phyloP scores from a whole-genome alignment of 2,329 filamentous ascomycete species.

The Neurospora sp. region DNA sequence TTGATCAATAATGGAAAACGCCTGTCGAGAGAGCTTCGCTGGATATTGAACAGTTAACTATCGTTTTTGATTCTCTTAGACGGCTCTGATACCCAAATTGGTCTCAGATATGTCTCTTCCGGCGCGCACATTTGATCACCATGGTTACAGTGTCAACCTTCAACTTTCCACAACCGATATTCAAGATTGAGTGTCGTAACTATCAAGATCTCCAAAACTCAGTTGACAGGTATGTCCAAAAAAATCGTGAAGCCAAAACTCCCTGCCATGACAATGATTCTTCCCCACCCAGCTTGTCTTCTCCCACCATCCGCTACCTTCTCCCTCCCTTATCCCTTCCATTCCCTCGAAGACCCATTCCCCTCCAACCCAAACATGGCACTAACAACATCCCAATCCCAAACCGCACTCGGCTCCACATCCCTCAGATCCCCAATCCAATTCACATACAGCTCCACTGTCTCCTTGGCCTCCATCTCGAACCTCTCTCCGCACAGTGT shows the following conservation, averaged over 20 bases:
- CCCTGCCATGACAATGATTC: not conserved
- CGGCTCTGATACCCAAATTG: not conserved
- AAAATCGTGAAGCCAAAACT: not conserved
- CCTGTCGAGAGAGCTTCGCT: no score
- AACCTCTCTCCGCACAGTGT: slow-evolving; percentile 38
- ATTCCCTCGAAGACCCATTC: not conserved
- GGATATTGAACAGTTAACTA: no score
- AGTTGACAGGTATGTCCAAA: not conserved
- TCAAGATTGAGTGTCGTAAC: not conserved
- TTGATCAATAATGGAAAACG: no score
- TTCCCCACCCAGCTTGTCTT: not conserved
- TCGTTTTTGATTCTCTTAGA: no score
- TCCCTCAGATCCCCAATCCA: slow-evolving; percentile 49
- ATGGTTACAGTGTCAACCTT: no score
- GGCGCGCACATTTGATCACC: not conserved
- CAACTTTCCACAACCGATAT: not conserved
- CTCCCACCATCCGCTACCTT: not conserved
- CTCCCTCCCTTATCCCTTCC: not conserved
- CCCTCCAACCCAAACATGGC: slow-evolving; percentile 33
- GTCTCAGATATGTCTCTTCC: not conserved
- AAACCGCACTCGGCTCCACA: slow-evolving; percentile 42
- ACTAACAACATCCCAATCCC: slow-evolving; percentile 44
- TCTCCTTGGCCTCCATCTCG: slow-evolving; percentile 39
- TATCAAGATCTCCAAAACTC: not conserved
- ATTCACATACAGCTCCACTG: slow-evolving; percentile 42